Evolutionary conservation across 2,329 filamentous ascomycete species (phyloP).

Genomic region (Penicillium freii): DNA sequence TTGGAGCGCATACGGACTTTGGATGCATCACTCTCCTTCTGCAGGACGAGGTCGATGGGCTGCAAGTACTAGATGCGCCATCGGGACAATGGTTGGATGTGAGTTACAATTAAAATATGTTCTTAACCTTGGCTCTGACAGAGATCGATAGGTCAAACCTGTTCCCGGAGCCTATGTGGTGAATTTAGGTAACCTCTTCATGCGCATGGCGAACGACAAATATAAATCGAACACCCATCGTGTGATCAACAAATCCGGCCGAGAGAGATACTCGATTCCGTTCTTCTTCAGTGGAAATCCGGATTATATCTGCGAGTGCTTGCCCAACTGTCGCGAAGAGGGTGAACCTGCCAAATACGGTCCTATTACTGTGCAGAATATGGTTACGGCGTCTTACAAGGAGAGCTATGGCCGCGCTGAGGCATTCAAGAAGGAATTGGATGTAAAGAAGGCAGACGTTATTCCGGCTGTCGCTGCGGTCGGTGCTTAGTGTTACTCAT

Average conservation of each 20-base stretch:
- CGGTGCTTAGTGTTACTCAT: constrained; percentile 11
- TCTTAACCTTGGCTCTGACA: neutral
- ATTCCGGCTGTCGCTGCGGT: constrained; percentile 13
- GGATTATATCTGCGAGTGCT: constrained; percentile 44
- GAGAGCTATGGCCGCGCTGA: constrained; percentile 47
- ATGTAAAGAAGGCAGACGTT: constrained; percentile 16
- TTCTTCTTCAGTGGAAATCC: constrained; percentile 48
- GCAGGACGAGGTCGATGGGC: constrained; percentile 42
- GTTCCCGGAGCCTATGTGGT: constrained; percentile 32
- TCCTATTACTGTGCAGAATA: constrained; percentile 45
- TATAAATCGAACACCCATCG: constrained; percentile 46
- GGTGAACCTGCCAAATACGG: constrained; percentile 42
- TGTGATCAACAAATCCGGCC: constrained; percentile 43
- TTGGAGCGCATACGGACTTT: constrained; percentile 48
- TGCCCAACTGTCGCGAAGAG: constrained; percentile 42
- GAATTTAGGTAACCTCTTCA: constrained; percentile 42
- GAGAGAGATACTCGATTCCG: constrained; percentile 43
- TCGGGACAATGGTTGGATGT: constrained; percentile 36
- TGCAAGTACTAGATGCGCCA: constrained; percentile 36
- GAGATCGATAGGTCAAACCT: constrained; percentile 23
- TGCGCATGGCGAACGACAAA: constrained; percentile 44
- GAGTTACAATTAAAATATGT: neutral
- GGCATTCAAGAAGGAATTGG: constrained; percentile 40
- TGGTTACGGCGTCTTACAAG: constrained; percentile 42
- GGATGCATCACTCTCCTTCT: constrained; percentile 44